Base-by-base conservation (phyloP, 2,329 filamentous ascomycete genomes). In the Blastomyces percursus region DNA sequence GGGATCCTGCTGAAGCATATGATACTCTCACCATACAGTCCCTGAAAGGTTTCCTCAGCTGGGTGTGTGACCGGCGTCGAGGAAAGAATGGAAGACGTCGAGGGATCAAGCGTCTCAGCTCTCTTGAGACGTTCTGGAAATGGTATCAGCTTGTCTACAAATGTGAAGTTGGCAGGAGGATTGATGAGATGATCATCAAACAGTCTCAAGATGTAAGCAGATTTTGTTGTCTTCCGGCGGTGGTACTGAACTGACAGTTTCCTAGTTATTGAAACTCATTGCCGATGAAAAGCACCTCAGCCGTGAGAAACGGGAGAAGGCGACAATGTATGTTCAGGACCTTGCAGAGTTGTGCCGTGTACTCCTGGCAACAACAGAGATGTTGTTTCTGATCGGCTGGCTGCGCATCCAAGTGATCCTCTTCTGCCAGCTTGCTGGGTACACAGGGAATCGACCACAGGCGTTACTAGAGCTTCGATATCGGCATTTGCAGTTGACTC, bases 81-180 rank as follows among this genome's bases (percentile, higher is more conserved):
- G 66, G 68, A 11, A 70, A 70, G 57, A 61, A 67, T 64, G 44
- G 67, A 59, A 64, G 66, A 30, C 50, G 61, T 8, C 58, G 68
- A 44, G 54, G 63, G 21, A 69, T 63, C 30, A 44, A 61, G 44
- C 54, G 46, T 24, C 24, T 44, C 19, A 65, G 64, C 44, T 57
- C 64, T 32, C 55, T 64, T 11, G 35, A 46, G 7, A 61, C 57
- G 5, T 64, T 63, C 40, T 66, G 57, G 61, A 66, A 66, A 54
- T 19, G 27, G 12, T 62, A 62, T 54, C 52, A 38, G 16, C 58
- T 51, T 19, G 54, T 64, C 35, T 62, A 65, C 40, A 57, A 66
- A 62, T 63, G 59, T 21, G 50, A 46, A 11, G 67, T 61, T 40
- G 60, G 52, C 27, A 50, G 62, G 42, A 65, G 65, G 56, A 67